These are phyloP conservation scores for Suhomyces atakaporum DNA, from an alignment of 1,139 yeast genomes.

Conservation along the genomic window DNA sequence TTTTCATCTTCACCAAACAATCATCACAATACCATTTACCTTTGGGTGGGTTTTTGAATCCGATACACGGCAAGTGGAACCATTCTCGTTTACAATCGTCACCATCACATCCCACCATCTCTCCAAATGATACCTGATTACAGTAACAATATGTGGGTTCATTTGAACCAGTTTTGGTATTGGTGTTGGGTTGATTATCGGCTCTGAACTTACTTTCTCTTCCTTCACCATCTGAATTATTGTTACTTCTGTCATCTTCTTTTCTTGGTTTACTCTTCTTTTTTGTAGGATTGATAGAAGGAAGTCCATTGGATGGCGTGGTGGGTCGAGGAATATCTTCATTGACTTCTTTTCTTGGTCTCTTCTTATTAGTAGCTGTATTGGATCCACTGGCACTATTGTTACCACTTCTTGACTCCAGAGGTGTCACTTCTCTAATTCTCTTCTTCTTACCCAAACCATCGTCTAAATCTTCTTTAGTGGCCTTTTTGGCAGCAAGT, in stretches of 20 bases:
- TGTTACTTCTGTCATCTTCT: slow-evolving; percentile 21
- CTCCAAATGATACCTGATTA: slow-evolving; percentile 95
- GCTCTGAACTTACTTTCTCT: slow-evolving; percentile 11
- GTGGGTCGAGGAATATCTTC: slow-evolving; percentile 11
- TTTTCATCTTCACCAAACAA: slow-evolving; percentile 54
- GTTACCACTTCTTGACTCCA: slow-evolving; percentile 10
- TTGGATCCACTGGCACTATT: slow-evolving; percentile 4
- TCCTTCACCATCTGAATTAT: slow-evolving; percentile 8
- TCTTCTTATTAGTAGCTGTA: slow-evolving; percentile 19
- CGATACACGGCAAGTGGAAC: slow-evolving; percentile 97
- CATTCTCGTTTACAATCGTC: slow-evolving; percentile 91
- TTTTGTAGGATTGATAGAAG: slow-evolving; percentile 18
- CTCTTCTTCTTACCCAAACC: slow-evolving; percentile 31
- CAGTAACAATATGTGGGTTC: slow-evolving; percentile 96
- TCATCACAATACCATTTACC: slow-evolving; percentile 98
- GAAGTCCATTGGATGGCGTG: slow-evolving; percentile 9
- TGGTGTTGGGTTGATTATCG: slow-evolving; percentile 5
- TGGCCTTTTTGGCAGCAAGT: slow-evolving; percentile 79
- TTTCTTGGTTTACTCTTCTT: slow-evolving; percentile 32
- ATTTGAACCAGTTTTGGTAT: slow-evolving; percentile 11
- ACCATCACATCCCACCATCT: slow-evolving; percentile 98
- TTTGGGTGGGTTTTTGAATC: slow-evolving; percentile 84
- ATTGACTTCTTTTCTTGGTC: slow-evolving; percentile 22
- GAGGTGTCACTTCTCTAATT: slow-evolving; percentile 23
- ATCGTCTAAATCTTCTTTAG: slow-evolving; percentile 39